Evolutionary conservation across 2,329 filamentous ascomycete species (phyloP), one percentile per base, ranked within the genome.

Genomic region (Cladophialophora exuberans): DNA sequence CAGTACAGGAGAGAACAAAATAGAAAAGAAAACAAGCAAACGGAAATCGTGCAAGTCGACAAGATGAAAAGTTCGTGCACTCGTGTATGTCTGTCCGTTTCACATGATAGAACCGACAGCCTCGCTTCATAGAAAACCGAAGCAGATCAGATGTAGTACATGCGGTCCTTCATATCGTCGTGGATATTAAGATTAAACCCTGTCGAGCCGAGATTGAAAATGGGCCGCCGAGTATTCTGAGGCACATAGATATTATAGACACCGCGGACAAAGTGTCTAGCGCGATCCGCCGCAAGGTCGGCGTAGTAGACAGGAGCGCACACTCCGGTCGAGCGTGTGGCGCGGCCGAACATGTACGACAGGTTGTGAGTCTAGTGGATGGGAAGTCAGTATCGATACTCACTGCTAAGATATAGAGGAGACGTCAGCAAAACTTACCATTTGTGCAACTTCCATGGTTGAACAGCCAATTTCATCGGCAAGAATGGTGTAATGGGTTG

Each of bases 271-370:
- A 95, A 93, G 11, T 81, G 80, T 1, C 91, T 78, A 0, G 88
- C 87, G 2, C 91, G 81, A 60, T 90, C 88, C 67, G 89, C 94
- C 2, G 93, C 82, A 25, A 96, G 77, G 69, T 96, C 91, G 0
- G 92, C 91, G 66, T 96, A 96, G 75, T 96, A 96, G 0, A 90
- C 91, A 0, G 91, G 89, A 0, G 92, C 90, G 63, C 88, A 94
- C 62, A 96, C 84, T 65, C 87, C 90, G 43, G 96, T 90, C 0
- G 90, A 87, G 70, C 90, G 91, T n/a, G 90, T 94, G 0, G 91
- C 90, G 2, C 92, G 84, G 7, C 88, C 89, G 66, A 88, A 96
- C 0, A 90, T 75, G 69, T 52, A 63, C 33, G 49, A 62, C 22
- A 63, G 36, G 30, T 60, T 46, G 38, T 62, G 54, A 7, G 55